A percentile compares a stretch with the other conserved stretches of the same genome.
Conservation (phyloP, 768 basidiomycete species). For the Boletellus ananas region DNA sequence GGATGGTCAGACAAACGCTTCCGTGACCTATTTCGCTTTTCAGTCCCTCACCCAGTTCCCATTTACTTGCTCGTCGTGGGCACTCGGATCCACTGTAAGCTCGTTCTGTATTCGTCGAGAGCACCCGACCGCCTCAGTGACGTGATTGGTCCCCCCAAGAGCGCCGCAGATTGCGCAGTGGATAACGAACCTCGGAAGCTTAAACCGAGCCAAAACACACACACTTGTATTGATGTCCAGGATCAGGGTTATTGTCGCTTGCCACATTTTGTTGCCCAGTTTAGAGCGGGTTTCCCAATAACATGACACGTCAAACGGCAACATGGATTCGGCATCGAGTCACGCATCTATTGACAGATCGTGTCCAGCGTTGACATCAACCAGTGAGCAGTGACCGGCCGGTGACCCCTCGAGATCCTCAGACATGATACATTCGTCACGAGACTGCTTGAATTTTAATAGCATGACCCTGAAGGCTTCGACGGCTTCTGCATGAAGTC, state of each 20-base stretch:
- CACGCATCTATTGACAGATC: too few species aligned
- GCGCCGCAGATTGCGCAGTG: not conserved
- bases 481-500: not conserved
- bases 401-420: too few species aligned
- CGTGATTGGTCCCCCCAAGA: not conserved
- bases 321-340: too few species aligned
- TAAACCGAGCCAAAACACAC: not conserved
- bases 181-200: not conserved
- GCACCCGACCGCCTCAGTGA: not conserved
- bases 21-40: too few species aligned
- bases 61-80: not conserved
- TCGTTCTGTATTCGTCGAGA: not conserved
- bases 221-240: not conserved
- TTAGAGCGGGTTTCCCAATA: too few species aligned
- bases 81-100: not conserved
- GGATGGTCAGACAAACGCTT: too few species aligned
- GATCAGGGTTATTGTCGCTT: not conserved
- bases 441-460: not conserved
- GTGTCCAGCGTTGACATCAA: too few species aligned
- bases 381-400: too few species aligned
- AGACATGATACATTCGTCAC: not conserved
- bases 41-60: not conserved
- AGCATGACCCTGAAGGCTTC: not conserved
- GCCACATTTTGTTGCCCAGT: too few species aligned
- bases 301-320: too few species aligned